phyloP scores from a whole-genome alignment of 176 grass and related monocot genomes.

The Paspalum notatum region DNA sequence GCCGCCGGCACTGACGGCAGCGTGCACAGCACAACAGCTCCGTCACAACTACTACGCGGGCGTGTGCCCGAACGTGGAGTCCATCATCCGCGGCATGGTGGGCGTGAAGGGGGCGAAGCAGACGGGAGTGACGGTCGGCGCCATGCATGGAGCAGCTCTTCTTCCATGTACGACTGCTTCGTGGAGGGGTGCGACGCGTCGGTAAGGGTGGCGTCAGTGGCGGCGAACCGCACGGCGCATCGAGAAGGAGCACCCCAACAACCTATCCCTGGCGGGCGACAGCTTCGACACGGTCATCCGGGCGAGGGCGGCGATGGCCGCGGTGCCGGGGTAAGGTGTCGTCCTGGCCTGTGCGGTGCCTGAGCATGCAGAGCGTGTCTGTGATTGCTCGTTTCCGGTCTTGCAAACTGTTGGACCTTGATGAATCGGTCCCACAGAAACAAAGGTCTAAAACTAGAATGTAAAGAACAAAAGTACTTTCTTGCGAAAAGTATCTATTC shows the following conservation, averaged over 20 bases:
- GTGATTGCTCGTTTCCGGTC: no score
- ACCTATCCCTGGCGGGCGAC: constrained; percentile 61
- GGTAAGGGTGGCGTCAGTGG: constrained; percentile 54
- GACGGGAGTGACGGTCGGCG: constrained; percentile 43
- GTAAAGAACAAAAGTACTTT: no score
- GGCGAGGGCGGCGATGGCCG: constrained; percentile 65
- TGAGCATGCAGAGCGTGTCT: no score
- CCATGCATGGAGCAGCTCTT: constrained; percentile 74
- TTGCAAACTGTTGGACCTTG: no score
- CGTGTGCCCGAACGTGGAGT: constrained; percentile 61
- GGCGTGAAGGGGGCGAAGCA: constrained; percentile 37
- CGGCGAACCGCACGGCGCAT: constrained; percentile 46
- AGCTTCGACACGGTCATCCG: constrained; percentile 59
- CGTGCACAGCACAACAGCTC: no score
- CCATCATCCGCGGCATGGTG: constrained; percentile 52
- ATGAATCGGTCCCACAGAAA: no score
- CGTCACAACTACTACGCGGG: constrained; percentile 45
- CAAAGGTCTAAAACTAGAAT: no score
- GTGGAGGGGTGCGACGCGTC: constrained; percentile 88
- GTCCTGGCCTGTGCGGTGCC: no score
- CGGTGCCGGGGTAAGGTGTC: constrained; percentile 63
- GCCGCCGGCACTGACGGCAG: no score
- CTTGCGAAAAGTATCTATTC: no score
- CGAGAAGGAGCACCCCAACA: constrained; percentile 59
- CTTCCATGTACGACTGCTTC: constrained; percentile 95